These are phyloP conservation scores for Botrytis aclada DNA, from an alignment of 2,329 filamentous ascomycete genomes.

Conservation along the genomic window DNA sequence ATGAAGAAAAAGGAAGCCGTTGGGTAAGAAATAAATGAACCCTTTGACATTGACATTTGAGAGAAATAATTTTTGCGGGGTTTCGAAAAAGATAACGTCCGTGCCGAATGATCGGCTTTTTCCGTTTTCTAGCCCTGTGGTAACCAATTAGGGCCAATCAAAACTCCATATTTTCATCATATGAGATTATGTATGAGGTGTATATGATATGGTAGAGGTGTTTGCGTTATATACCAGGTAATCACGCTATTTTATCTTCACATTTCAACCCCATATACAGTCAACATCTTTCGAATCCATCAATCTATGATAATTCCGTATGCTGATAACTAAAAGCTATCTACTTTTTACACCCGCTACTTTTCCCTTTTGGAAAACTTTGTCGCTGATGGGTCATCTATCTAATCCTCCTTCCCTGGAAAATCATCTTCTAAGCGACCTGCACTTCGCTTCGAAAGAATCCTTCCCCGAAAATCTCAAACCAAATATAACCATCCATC, in stretches of 20 bases:
- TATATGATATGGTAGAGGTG: not conserved
- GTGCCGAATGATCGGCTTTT: conserved; percentile 1
- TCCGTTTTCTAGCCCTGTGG: not conserved
- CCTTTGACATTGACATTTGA: conserved; percentile 6
- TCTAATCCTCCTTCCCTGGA: conserved; percentile 8
- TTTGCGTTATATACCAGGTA: not conserved
- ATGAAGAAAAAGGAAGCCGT: not conserved
- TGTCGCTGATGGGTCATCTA: not conserved
- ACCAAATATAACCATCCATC: conserved; percentile 10
- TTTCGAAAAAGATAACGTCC: not conserved
- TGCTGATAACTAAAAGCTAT: conserved; percentile 6
- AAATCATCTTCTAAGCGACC: conserved; percentile 31
- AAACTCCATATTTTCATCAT: not conserved
- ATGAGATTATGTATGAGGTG: not conserved
- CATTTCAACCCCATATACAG: not conserved
- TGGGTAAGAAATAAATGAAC: not conserved
- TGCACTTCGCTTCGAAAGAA: conserved; percentile 38
- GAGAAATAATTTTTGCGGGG: conserved; percentile 18
- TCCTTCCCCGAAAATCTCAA: conserved; percentile 1
- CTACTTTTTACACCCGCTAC: conserved; percentile 9
- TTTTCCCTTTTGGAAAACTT: not conserved
- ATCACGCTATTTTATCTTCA: not conserved
- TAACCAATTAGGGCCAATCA: not conserved
- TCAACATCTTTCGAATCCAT: not conserved
- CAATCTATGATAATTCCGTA: conserved; percentile 12